Base-by-base conservation (phyloP, 2,329 filamentous ascomycete species). In the Epicoccum nigrum region DNA sequence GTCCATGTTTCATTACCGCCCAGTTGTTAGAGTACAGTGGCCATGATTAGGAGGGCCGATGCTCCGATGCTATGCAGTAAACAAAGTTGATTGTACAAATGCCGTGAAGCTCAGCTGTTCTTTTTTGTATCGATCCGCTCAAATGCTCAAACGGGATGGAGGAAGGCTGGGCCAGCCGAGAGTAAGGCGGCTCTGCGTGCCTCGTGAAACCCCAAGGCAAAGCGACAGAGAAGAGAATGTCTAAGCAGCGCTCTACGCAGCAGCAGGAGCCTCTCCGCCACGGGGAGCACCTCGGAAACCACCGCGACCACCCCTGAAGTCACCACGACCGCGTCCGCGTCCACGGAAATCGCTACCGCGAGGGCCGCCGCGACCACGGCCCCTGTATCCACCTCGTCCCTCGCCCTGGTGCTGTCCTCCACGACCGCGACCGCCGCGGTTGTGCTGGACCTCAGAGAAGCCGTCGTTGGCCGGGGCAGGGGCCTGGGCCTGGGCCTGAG, bases 371-470 rank as follows among this genome's bases (percentile, higher is more conserved):
- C 74, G 67, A 40, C 84, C 82, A 35, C 82, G 78, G 45, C 84
- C 82, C 41, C 82, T 78, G 49, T 79, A 80, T 63, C 79, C 79
- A 48, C 81, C 81, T 45, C 78, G 79, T 51, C 81, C 80, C 71
- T 70, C 70, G 31, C 71, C 70, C 28, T 70, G 63, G 54, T 65
- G 56, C 28, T 55, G 60, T 40, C 70, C 68, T 34, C 72, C 71
- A 33, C 83, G 83, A 65, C 84, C 83, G 51, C 79, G 75, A 64
- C 73, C 71, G 33, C 74, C 72, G 20, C 72, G 72, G 45, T 59
- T 63, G 54, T 73, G 70, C 33, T 69, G 83, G 9, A 91, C 88
- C 65, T 87, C 84, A 53, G 87, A 85, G 79, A 91, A 92, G 19
- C 88, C 88, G 65, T 90, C 88, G 41, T 80, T 76, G 39, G 75